These are phyloP conservation scores for Nakaseomyces uthaithaninus DNA, from an alignment of 1,139 yeast genomes.

Conservation along the genomic window DNA sequence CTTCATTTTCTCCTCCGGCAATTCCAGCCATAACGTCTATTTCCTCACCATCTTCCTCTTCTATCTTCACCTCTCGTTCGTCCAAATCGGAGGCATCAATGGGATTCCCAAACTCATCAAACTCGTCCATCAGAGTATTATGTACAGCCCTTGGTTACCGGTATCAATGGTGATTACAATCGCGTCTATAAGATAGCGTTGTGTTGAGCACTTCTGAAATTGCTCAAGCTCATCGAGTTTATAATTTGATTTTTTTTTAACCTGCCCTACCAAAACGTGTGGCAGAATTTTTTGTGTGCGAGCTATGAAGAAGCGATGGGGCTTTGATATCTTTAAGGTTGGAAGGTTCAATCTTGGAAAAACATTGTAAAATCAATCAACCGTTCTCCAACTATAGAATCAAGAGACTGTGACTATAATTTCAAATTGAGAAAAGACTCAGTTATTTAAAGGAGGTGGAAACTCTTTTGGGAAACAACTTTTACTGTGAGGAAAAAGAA, in stretches of 20 bases:
- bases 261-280: too few relatives aligned
- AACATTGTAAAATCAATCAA: not conserved
- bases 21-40: constrained; percentile 7
- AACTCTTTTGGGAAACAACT: too few relatives aligned
- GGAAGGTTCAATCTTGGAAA: not conserved
- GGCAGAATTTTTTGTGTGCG: not conserved
- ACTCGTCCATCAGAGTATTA: constrained; percentile 9
- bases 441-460: too few relatives aligned
- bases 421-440: too few relatives aligned
- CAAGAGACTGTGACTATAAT: too few relatives aligned
- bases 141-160: not conserved
- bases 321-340: not conserved
- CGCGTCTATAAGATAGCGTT: too few relatives aligned
- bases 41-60: constrained; percentile 10
- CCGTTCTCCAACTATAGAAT: not conserved
- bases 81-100: constrained; percentile 50
- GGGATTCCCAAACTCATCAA: constrained; percentile 50
- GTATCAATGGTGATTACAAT: too few relatives aligned
- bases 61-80: constrained; percentile 39
- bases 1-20: constrained; percentile 8
- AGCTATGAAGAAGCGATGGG: constrained; percentile 1
- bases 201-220: too few relatives aligned
- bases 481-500: too few relatives aligned
- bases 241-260: not conserved
- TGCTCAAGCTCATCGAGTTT: too few relatives aligned